phyloP scores from a whole-genome alignment of 371 early-diverging fungal species.

The Phascolomyces articulosus region DNA sequence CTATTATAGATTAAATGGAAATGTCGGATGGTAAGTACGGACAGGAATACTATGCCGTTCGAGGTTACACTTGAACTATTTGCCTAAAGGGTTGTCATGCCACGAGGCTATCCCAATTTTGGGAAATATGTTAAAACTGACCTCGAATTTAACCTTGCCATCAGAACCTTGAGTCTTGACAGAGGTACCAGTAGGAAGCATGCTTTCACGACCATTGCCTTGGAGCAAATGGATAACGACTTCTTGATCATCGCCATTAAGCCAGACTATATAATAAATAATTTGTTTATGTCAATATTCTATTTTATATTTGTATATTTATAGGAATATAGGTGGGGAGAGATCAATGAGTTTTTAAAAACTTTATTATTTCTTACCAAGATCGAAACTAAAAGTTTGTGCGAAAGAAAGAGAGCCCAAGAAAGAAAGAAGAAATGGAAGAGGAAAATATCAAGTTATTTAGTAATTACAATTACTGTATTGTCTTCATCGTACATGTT shows the following conservation, averaged over 20 bases:
- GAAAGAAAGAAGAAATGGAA: background rate
- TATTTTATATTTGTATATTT: too few species aligned
- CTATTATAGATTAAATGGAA: conserved; percentile 11
- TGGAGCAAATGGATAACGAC: conserved; percentile 14
- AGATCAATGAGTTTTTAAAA: too few species aligned
- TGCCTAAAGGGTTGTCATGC: background rate
- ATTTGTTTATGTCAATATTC: too few species aligned
- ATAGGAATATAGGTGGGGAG: too few species aligned
- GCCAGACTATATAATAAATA: conserved; percentile 18
- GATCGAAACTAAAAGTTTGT: background rate
- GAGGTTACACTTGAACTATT: background rate
- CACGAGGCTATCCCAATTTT: background rate
- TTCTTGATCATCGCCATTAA: conserved; percentile 9
- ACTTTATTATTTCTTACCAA: background rate
- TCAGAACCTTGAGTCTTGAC: conserved; percentile 15
- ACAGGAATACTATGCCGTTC: conserved; percentile 3
- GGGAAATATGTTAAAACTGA: background rate
- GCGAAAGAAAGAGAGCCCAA: background rate
- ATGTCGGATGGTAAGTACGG: conserved; percentile 2
- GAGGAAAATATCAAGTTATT: too few species aligned
- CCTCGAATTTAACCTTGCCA: conserved; percentile 11
- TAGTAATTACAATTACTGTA: too few species aligned
- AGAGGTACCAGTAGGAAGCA: conserved; percentile 14
- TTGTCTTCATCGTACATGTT: too few species aligned
- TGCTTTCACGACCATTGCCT: conserved; percentile 12